Percentiles rank a stretch among this genome's conserved stretches.
Conservation (phyloP, 768 basidiomycete species). For the Saitozyma podzolica region DNA sequence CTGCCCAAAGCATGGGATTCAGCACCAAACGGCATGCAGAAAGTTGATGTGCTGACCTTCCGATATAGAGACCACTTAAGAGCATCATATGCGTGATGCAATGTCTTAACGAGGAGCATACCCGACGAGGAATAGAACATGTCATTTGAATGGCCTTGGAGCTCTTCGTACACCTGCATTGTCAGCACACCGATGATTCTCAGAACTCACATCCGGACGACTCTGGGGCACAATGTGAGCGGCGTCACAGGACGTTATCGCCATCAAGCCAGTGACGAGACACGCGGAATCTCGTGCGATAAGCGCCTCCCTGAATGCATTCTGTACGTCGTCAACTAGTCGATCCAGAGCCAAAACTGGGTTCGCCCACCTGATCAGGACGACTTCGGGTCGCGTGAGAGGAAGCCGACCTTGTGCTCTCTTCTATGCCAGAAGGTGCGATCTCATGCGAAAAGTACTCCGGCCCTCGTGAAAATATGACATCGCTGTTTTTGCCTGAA, state of each 20-base stretch:
- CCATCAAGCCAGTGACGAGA: neutral
- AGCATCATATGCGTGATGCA: neutral
- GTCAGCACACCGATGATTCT: neutral
- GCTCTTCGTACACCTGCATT: neutral
- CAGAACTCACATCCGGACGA: neutral
- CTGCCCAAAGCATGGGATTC: neutral
- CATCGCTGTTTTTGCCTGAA: constrained; percentile 5
- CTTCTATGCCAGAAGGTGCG: too few species aligned
- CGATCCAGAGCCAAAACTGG: too few species aligned
- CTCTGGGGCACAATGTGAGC: neutral
- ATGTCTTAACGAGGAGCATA: too few species aligned
- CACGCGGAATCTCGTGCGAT: too few species aligned
- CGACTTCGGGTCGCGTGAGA: too few species aligned
- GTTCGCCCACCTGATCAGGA: too few species aligned
- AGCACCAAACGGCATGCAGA: neutral
- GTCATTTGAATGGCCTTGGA: neutral
- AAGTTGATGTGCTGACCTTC: neutral
- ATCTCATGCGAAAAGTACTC: too few species aligned
- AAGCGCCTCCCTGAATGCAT: too few species aligned
- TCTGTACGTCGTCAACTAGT: too few species aligned
- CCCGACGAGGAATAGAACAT: too few species aligned
- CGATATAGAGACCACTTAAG: constrained; percentile 5
- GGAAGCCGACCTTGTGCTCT: too few species aligned
- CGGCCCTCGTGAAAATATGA: neutral
- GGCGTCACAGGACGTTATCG: neutral